phyloP scores from a whole-genome alignment of 805 yeast genomes.

The Wickerhamomyces strasburgensis region DNA sequence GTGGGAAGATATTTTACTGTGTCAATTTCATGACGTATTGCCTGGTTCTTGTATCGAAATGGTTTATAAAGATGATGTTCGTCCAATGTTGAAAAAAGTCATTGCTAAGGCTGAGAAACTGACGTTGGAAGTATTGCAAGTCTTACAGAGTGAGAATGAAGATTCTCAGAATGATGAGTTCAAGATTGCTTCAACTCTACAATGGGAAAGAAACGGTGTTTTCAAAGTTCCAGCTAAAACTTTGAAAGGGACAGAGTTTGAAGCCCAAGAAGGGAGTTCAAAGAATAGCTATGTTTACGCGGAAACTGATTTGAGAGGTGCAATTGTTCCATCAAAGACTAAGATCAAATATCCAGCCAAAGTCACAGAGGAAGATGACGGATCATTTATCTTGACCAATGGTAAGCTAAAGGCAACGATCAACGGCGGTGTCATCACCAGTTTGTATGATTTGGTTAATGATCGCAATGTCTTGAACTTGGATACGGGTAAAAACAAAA shows the following conservation, averaged over 20 bases:
- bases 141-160: constrained; percentile 7
- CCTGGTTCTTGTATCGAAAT: constrained; percentile 95
- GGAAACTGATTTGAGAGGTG: constrained; percentile 1
- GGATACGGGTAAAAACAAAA: constrained; percentile 35
- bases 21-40: constrained; percentile 96
- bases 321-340: constrained; percentile 10
- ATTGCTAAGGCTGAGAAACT: constrained; percentile 49
- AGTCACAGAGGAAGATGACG: constrained; percentile 36
- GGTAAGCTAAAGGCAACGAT: constrained; percentile 54
- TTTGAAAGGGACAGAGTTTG: constrained; percentile 1
- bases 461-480: constrained; percentile 65
- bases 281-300: constrained; percentile 20
- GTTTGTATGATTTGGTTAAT: constrained; percentile 55
- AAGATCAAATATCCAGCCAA: constrained; percentile 44
- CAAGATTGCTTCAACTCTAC: constrained; percentile 46
- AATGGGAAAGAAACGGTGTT: constrained; percentile 53
- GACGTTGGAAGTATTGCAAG: constrained; percentile 35
- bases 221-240: constrained; percentile 29
- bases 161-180: constrained; percentile 20
- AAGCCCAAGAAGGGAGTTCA: constrained; percentile 14
- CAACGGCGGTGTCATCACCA: constrained; percentile 55
- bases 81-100: constrained; percentile 64
- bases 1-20: constrained; percentile 86
- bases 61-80: constrained; percentile 86
- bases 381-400: constrained; percentile 51